Conservation (phyloP, 306 rosid species). For the Spatholobus suberectus region DNA sequence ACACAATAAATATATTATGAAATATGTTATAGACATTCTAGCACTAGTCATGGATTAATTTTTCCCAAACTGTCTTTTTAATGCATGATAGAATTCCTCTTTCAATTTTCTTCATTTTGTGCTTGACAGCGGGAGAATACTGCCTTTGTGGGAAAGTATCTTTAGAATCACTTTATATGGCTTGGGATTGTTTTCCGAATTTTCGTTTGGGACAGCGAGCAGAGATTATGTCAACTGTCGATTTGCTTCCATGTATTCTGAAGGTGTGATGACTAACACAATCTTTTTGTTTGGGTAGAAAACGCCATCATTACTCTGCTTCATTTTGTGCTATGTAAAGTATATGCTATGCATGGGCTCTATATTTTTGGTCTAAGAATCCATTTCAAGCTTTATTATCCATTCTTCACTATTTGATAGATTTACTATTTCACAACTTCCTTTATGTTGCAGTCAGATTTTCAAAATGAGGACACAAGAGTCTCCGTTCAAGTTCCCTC, state of each 20-base stretch:
- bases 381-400: background rate
- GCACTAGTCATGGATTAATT: background rate
- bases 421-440: conserved; percentile 21
- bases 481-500: conserved; percentile 64
- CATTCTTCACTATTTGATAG: conserved; percentile 4
- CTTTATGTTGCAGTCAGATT: conserved; percentile 63
- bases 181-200: conserved; percentile 82
- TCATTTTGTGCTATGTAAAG: conserved; percentile 16
- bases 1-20: background rate
- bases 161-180: conserved; percentile 76
- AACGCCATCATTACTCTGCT: background rate
- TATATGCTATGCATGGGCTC: conserved; percentile 9
- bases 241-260: conserved; percentile 69
- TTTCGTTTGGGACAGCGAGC: conserved; percentile 89
- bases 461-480: conserved; percentile 70
- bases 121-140: conserved; percentile 61
- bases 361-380: background rate
- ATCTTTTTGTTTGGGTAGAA: background rate
- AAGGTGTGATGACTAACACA: conserved; percentile 56
- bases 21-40: background rate
- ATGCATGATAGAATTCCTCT: background rate
- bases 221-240: conserved; percentile 77
- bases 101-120: conserved; percentile 36
- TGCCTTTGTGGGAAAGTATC: conserved; percentile 79
- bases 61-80: background rate